Evolutionary conservation across 129 eudicot species (phyloP), one percentile per base, ranked within the genome.

Genomic region (Calendula officinalis): DNA sequence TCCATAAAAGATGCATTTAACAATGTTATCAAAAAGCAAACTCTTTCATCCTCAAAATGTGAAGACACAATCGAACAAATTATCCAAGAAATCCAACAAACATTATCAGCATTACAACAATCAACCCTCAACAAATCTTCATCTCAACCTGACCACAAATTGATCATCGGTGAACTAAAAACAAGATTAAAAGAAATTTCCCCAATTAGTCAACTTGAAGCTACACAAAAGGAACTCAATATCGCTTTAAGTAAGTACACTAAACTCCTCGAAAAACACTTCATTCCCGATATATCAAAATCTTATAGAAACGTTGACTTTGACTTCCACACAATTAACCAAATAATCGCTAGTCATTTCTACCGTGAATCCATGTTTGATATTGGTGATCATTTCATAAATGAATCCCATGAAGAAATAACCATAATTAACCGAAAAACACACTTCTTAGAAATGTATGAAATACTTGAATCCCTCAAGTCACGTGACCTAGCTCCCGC

Each of bases 281-380:
- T 91, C 74, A 74, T 73, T 68, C 87, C 99, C 11, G 95, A 92
- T 70, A 88, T 92, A 73, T 81, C 96, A 3, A 92, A 85, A 62
- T 91, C 95, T 8, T 88, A 75, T 47, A 83, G 89, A 46, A 92
- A 92, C 10, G 75, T 90, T 9, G 92, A 81, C 62, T 75, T 79
- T 14, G 95, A 92, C 70, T 46, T 22, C 72, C 81, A 85, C 68
- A 81, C 81, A 5, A 70, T 88, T 38, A 83, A 88, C 68, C 91
- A 81, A 57, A 92, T 92, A 62, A 73, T 92, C 30, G 89, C 87
- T 16, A 75, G 82, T 72, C 96, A 92, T 62, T 84, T 92, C 17
- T 92, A 88, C 40, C 81, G 96, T 47, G 87, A 85, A 55, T 86
- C 91, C 69, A 76, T 83, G 49, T 92, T 88, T 59, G 90, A 85